Evolutionary conservation across 164 flowering plant genomes (phyloP).

Genomic region (Kingdonia uniflora): DNA sequence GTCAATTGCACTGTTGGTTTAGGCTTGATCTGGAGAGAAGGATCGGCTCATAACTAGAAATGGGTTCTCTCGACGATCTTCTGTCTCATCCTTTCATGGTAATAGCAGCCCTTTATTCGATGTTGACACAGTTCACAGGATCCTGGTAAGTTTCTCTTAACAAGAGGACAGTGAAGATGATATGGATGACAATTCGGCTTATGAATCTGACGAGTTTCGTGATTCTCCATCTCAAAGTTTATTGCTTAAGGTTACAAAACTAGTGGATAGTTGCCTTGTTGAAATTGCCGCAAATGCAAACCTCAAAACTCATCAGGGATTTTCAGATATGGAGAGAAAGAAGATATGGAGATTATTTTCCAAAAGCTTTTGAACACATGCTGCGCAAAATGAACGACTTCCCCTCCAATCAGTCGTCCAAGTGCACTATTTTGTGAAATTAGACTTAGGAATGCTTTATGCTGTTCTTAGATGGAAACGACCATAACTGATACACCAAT

Average conservation of each 20-base stretch:
- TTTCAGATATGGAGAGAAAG: constrained; percentile 62
- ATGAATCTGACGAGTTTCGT: constrained; percentile 53
- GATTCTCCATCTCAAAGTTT: constrained; percentile 63
- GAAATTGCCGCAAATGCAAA: constrained; percentile 92
- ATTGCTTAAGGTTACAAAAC: constrained; percentile 53
- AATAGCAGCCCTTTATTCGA: constrained; percentile 59
- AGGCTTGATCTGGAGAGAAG: too few species aligned
- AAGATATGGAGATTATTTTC: constrained; percentile 66
- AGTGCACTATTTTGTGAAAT: constrained; percentile 88
- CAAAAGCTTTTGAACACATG: constrained; percentile 94
- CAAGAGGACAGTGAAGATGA: constrained; percentile 72
- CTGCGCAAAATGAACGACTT: constrained; percentile 95
- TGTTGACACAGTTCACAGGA: constrained; percentile 77
- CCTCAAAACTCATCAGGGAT: constrained; percentile 72
- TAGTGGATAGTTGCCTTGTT: constrained; percentile 78
- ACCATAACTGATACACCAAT: constrained; percentile 51
- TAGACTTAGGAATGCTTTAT: constrained; percentile 64
- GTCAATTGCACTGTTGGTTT: too few species aligned
- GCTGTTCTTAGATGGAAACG: constrained; percentile 49
- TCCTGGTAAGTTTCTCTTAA: constrained; percentile 66
- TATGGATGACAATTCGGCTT: constrained; percentile 47
- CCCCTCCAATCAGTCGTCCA: constrained; percentile 86
- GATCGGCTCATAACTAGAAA: too few species aligned
- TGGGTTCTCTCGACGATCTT: too few species aligned
- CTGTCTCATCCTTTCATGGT: constrained; percentile 1